Base-by-base conservation (phyloP, 2,329 filamentous ascomycete species). In the Ophiostoma australiae region DNA sequence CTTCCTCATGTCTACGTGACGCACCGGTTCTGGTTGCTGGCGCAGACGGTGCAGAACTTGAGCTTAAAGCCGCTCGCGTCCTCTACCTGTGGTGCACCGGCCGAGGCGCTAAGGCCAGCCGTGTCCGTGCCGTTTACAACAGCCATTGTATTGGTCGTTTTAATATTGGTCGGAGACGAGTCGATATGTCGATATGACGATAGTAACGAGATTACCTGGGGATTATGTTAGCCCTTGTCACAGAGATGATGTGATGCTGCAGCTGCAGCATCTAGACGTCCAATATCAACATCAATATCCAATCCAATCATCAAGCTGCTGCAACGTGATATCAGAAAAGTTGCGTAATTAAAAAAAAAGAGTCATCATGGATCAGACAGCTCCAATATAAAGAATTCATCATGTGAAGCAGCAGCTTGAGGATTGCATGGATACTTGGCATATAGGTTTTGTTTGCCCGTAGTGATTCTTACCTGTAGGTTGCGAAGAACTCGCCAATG, bases 1-100 rank as follows among this genome's bases (percentile, higher is more conserved):
- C 6, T 44, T 71, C 37, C 69, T 35, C 27, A 44, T 35, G 15
- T 66, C 70, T 71, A 71, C 70, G 70, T 23, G 35, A 72, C 85
- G 74, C 84, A 97, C 88, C 95, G 89, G 78, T 99, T 99, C 80
- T 99, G 93, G 77, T 99, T 99, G 77, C 93, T 97, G 8, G 95
- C 95, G 81, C 95, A 99, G n/a, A 99, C 94, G 2, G 95, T 98
- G 84, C 94, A 97, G 81, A 98, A 97, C 78, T 92, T 96, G 73
- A 99, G 86, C 81, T 95, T 97, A 85, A 90, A 97, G 69, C 85
- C 87, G n/a, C 82, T 83, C 35, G 83, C 80, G 23, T 84, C 83
- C 63, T 86, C 83, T 17, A 82, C 80, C 35, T 82, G 80, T 70
- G 82, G 82, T 71, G 84, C 84, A 71, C 52, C 70, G 20, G 69